Evolutionary conservation across 2,329 filamentous ascomycete species (phyloP), one percentile per base, ranked within the genome.

Genomic region (Penicillium sp.): DNA sequence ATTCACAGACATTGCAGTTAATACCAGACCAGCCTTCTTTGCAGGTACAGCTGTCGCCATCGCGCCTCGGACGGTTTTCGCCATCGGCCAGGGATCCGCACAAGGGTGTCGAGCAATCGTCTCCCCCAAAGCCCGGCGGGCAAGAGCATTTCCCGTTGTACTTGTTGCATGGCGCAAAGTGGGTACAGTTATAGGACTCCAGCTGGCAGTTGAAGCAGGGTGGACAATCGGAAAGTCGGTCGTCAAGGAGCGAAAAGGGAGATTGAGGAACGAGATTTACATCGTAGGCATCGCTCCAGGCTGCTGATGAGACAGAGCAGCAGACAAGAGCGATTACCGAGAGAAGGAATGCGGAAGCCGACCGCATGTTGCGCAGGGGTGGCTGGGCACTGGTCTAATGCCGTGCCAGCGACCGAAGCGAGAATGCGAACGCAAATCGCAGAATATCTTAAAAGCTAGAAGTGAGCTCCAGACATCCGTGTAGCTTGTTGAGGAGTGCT

Each of bases 141-240:
- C 95, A 99, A 61, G 89, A 85, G 79, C 95, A 99, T 82, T 96
- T 93, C 53, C 95, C 95, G 71, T 92, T 96, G 72, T 88, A 93
- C 71, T 89, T 87, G 76, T 95, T 96, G 78, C 95, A 99, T 37
- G 87, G 84, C 38, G 93, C 90, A 75, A 90, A 99, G 79, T 99
- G 95, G 64, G 91, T 88, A 77, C 95, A 99, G 64, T 87, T 88
- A 76, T 97, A 96, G 64, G 91, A 92, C 30, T 95, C 93, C 16
- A 99, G 86, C 60, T 97, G 90, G 81, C 95, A 99, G 85, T 99
- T 98, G 84, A 99, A 99, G 82, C 95, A 94, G 66, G 70, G 71
- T 10, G 73, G 76, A 60, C 70, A 82, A 35, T 78, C 70, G 55
- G 75, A 4, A 71, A 92, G 90, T 53, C 91, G 86, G 70, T 90